Percentiles rank a stretch among this genome's conserved stretches.
These are phyloP conservation scores for Bolboschoenoplectus hybrid DNA, from an alignment of 202 grass and related monocot genomes.

Conservation along the genomic window DNA sequence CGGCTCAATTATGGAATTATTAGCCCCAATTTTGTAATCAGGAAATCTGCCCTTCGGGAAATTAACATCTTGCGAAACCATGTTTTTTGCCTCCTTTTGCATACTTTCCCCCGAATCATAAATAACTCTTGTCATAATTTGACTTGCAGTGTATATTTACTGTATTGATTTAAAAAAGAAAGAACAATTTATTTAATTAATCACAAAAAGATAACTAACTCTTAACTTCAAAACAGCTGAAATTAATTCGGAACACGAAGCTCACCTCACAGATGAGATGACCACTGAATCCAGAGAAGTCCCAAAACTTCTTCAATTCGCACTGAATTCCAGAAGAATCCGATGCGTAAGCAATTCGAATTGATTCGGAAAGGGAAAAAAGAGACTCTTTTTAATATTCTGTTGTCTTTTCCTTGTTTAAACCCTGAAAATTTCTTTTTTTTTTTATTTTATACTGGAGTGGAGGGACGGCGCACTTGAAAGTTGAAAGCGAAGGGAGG, in stretches of 20 bases:
- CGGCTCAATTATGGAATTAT: constrained; percentile 80
- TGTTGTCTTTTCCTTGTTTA: constrained; percentile 26
- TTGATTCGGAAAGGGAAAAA: constrained; percentile 22
- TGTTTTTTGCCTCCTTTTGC: constrained; percentile 67
- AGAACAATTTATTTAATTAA: not conserved
- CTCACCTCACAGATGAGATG: constrained; percentile 13
- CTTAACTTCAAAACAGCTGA: not conserved
- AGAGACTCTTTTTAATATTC: not conserved
- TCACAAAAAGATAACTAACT: not conserved
- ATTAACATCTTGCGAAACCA: constrained; percentile 85
- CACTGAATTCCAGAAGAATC: not conserved
- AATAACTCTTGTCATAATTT: constrained; percentile 67
- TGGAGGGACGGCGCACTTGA: constrained; percentile 28
- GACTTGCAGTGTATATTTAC: not conserved
- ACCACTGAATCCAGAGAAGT: not conserved
- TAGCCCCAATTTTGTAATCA: constrained; percentile 79
- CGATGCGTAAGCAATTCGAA: constrained; percentile 26
- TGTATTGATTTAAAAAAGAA: not conserved
- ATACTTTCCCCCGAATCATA: constrained; percentile 67
- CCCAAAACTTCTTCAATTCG: not conserved
- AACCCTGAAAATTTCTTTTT: not conserved
- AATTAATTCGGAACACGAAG: not conserved
- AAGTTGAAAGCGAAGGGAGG: constrained; percentile 40
- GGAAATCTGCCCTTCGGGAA: constrained; percentile 76
- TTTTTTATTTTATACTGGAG: constrained; percentile 24